Evolutionary conservation across 768 basidiomycete genomes (phyloP), one percentile per base, ranked within the genome.

Genomic region (Rhodotorula diobovata): DNA sequence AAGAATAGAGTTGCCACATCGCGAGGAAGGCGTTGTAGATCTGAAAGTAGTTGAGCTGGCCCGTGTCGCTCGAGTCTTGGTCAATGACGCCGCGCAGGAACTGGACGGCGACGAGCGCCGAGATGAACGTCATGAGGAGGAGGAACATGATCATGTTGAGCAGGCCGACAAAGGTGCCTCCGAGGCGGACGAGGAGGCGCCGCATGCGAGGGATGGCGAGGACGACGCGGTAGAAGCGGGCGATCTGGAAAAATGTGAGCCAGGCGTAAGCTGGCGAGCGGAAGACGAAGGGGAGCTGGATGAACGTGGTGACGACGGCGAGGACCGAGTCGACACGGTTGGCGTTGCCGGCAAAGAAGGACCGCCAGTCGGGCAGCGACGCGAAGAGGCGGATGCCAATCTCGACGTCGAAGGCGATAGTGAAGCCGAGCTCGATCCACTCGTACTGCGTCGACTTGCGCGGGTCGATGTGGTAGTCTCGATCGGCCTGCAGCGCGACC

Each of bases 101-200:
- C 79, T 97, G 93, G 2, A 90, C 85, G 7, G 87, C 87, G 56
- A 94, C 84, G 35, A 98, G 84, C 0, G 93, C 90, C 9, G 88
- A 89, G 57, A 97, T 83, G 77, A 88, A 89, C 80, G 92, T 95
- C 82, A 93, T 86, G 66, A 95, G 81, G 71, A 97, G 81, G 32
- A 98, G 84, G 83, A 98, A 97, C 43, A 94, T 79, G 14, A 89
- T 85, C 91, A 96, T 94, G 84, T 97, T 98, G 39, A 84, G 83
- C 30, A 98, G 83, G 81, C 91, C 93, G 69, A 89, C 88, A 84
- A 96, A 87, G 78, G 93, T 93, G 18, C 94, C 93, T 76, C 95
- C 93, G 3, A 96, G 90, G 2, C 89, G 88, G 28, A 58, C 48
- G 11, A 66, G 65, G 34, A 66, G 48, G 25, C 89, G 90, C 72